Evolutionary conservation across 768 basidiomycete genomes (phyloP).

Genomic region (Leccinum incarnatum): DNA sequence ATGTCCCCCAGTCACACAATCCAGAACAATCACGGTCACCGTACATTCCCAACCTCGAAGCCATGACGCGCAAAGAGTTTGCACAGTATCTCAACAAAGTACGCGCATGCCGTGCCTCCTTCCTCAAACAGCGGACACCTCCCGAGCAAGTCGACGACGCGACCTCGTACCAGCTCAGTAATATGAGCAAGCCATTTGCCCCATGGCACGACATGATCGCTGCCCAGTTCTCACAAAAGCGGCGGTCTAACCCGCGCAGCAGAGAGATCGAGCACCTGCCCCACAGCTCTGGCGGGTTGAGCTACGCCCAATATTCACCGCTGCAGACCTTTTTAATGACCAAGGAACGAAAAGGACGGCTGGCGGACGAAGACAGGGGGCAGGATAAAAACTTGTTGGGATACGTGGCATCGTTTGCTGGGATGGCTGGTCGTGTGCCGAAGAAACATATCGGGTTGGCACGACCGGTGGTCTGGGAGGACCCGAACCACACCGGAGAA

Average conservation of each 20-base stretch:
- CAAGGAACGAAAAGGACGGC: constrained; percentile 55
- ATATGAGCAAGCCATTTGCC: constrained; percentile 13
- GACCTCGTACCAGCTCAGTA: constrained; percentile 31
- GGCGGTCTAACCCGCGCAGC: constrained; percentile 23
- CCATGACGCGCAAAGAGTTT: constrained; percentile 62
- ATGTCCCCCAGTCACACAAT: constrained; percentile 15
- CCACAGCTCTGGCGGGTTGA: constrained; percentile 60
- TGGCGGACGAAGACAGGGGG: constrained; percentile 37
- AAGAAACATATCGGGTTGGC: constrained; percentile 17
- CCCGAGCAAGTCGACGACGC: constrained; percentile 15
- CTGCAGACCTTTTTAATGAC: constrained; percentile 55
- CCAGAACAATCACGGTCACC: constrained; percentile 21
- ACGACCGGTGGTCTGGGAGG: constrained; percentile 28
- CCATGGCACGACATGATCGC: constrained; percentile 29
- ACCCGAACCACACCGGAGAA: constrained; percentile 27
- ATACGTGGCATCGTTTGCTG: constrained; percentile 33
- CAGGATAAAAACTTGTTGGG: constrained; percentile 9
- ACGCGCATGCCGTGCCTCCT: constrained; percentile 53
- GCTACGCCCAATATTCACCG: constrained; percentile 51
- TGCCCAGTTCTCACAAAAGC: constrained; percentile 17
- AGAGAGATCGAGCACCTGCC: constrained; percentile 59
- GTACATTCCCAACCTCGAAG: constrained; percentile 51
- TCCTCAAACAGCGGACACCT: constrained; percentile 41
- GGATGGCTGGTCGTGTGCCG: constrained; percentile 26
- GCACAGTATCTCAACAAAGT: constrained; percentile 56